Percentiles rank a stretch among this genome's conserved stretches.
phyloP scores from a whole-genome alignment of 2,329 filamentous ascomycete species.

The Claviceps digitariae region DNA sequence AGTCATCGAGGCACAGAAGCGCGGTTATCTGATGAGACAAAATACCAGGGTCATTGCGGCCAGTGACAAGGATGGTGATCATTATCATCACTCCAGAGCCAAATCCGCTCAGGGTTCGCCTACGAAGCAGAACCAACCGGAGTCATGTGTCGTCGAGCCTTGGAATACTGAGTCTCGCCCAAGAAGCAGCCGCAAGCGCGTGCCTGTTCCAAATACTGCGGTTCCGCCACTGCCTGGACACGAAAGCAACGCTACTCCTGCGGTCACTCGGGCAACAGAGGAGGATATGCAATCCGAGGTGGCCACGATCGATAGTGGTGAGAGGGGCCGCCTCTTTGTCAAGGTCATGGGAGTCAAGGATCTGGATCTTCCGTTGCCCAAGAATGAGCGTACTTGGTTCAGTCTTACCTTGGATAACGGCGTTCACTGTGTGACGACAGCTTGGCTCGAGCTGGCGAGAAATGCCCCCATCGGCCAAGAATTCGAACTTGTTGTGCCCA shows the following conservation, averaged over 20 bases:
- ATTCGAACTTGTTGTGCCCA: conserved; percentile 92
- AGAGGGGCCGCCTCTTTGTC: conserved; percentile 85
- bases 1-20: conserved; percentile 95
- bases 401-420: conserved; percentile 96
- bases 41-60: conserved; percentile 95
- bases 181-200: conserved; percentile 44
- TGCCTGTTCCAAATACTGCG: conserved; percentile 35
- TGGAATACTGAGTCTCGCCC: conserved; percentile 77
- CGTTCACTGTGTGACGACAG: conserved; percentile 91
- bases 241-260: conserved; percentile 59
- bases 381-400: conserved; percentile 86
- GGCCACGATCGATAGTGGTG: conserved; percentile 61
- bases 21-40: conserved; percentile 95
- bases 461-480: conserved; percentile 94
- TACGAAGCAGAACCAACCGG: conserved; percentile 62
- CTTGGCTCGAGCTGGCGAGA: conserved; percentile 83
- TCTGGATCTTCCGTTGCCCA: conserved; percentile 78
- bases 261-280: conserved; percentile 54
- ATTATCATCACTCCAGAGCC: conserved; percentile 39
- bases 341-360: conserved; percentile 99
- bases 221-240: conserved; percentile 79
- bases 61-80: conserved; percentile 57
- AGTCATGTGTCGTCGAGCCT: conserved; percentile 92
- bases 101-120: conserved; percentile 57
- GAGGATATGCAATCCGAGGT: conserved; percentile 46